These are phyloP conservation scores for Pachysandra terminalis DNA, from an alignment of 164 flowering plant genomes.

Conservation along the genomic window DNA sequence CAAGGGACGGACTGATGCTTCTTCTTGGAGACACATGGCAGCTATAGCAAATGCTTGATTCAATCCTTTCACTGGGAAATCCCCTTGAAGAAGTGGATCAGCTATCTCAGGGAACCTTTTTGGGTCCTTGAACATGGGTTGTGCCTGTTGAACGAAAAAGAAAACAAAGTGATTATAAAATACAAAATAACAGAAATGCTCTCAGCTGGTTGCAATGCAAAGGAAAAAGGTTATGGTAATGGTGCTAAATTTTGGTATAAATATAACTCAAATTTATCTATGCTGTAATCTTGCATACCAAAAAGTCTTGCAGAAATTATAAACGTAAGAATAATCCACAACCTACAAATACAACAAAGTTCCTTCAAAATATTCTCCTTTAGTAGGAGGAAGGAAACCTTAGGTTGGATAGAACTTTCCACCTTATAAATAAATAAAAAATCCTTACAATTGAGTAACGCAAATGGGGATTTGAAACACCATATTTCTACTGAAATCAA, in stretches of 20 bases:
- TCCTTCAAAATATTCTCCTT: not conserved
- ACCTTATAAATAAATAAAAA: not conserved
- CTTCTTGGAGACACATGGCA: slow-evolving; percentile 72
- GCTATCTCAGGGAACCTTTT: slow-evolving; percentile 49
- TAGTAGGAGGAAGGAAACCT: not conserved
- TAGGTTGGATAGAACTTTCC: not conserved
- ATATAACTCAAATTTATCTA: not conserved
- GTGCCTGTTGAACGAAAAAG: slow-evolving; percentile 41
- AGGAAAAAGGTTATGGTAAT: not conserved
- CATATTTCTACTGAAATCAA: too few relatives aligned
- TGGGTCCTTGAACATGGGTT: slow-evolving; percentile 49
- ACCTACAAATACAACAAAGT: too few relatives aligned
- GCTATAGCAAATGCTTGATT: slow-evolving; percentile 68
- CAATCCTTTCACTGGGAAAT: slow-evolving; percentile 43
- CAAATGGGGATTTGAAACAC: not conserved
- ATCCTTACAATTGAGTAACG: too few relatives aligned
- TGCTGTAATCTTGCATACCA: not conserved
- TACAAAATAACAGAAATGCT: too few relatives aligned
- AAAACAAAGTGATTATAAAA: not conserved
- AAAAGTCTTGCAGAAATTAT: too few relatives aligned
- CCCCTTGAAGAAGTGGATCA: slow-evolving; percentile 47
- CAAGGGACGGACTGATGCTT: slow-evolving; percentile 46
- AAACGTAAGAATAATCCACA: too few relatives aligned
- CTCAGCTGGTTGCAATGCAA: too few relatives aligned
- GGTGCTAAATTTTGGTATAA: not conserved